Evolutionary conservation across 176 grass and related monocot species (phyloP), one percentile per base, ranked within the genome.

Genomic region (Puya raimondii): DNA sequence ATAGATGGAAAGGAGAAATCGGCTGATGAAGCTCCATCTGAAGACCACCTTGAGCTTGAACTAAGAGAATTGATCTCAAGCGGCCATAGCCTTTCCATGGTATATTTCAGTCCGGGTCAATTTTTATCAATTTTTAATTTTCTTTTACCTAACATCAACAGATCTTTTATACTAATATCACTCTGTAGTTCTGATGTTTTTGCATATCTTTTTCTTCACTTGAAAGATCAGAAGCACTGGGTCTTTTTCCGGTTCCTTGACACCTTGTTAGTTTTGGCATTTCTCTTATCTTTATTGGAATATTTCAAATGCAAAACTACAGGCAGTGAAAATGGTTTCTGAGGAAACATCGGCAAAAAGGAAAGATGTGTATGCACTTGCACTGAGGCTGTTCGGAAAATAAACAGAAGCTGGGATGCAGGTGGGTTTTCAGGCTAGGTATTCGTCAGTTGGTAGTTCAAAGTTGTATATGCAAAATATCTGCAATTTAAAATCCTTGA

Each of bases 311-410:
- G 42, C 29, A 61, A 61, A 61, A 61, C 50, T n/a, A 23, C 70
- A 99, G 94, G 94, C 84, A 0, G 89, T 93, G 74, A 99, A 87
- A 85, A 74, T 86, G 77, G 86, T 99, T 47, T 72, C 70, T 23
- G 87, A 84, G 81, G 80, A 80, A 67, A 90, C 94, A 53, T 86
- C 94, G 14, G 84, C 84, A 75, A 99, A 86, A 83, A 92, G 85
- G 77, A 99, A 99, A 88, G 86, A 93, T 80, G 84, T 97, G 48
- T 97, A 97, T 90, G 86, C 89, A 7, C 86, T 97, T 25, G 89
- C 94, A 86, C 80, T 93, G 53, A 82, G 78, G 49, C 81, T 97
- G 59, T 93, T 80, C 75, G 94, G 89, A 75, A 93, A 87, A 76
- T 87, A 80, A 97, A 61, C 21, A n/a, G 17, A 61, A 61, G 56